A percentile compares a stretch with the other conserved stretches of the same genome.
phyloP scores from a whole-genome alignment of 2,329 filamentous ascomycete species.

The Didymella sp. region DNA sequence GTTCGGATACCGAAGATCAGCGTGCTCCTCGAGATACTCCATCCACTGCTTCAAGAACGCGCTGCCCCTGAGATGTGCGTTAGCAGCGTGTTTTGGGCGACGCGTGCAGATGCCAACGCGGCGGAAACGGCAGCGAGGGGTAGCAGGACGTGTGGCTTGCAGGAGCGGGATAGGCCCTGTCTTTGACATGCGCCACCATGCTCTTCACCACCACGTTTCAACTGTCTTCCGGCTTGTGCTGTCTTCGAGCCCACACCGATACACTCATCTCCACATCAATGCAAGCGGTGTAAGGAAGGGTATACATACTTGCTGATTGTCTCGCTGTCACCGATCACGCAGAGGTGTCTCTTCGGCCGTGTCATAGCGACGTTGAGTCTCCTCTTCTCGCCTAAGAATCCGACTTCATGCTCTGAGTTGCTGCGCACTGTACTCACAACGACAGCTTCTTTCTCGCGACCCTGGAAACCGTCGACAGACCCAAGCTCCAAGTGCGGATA shows the following conservation, averaged over 20 bases:
- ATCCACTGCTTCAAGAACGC: conserved; percentile 90
- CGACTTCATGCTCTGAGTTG: conserved; percentile 85
- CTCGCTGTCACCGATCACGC: conserved; percentile 91
- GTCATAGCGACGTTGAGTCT: conserved; percentile 98
- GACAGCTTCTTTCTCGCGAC: conserved; percentile 94
- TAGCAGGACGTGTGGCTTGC: conserved; percentile 10
- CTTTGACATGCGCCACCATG: conserved; percentile 5
- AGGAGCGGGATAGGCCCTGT: conserved; percentile 12
- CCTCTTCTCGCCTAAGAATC: conserved; percentile 90
- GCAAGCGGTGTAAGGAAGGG: neutral
- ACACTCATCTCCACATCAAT: neutral
- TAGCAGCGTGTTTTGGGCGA: conserved; percentile 19
- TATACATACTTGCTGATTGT: conserved; percentile 81
- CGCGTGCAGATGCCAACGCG: conserved; percentile 15
- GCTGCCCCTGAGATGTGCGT: conserved; percentile 68
- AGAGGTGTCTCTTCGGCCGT: conserved; percentile 86
- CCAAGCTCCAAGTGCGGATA: conserved; percentile 92
- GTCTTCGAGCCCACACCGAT: conserved; percentile 16
- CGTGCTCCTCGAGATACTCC: conserved; percentile 85
- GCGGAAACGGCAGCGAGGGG: conserved; percentile 11
- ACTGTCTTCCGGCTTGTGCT: neutral
- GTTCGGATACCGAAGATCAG: conserved; percentile 89
- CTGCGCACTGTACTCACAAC: conserved; percentile 93
- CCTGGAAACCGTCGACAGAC: conserved; percentile 96
- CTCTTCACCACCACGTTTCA: conserved; percentile 13